phyloP scores from a whole-genome alignment of 768 basidiomycete species.

The Pulveroboletus frians region DNA sequence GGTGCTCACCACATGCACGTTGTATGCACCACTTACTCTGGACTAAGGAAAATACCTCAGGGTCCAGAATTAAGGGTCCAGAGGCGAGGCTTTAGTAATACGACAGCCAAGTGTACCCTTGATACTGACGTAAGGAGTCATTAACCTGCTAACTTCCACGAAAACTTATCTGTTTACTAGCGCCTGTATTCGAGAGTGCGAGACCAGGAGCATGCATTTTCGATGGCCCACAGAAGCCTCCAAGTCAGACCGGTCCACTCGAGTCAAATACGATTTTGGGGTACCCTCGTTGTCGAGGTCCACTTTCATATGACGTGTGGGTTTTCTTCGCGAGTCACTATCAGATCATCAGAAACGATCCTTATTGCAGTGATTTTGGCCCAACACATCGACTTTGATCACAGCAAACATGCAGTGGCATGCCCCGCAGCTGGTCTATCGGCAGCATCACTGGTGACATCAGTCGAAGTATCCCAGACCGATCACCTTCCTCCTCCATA shows the following conservation, averaged over 20 bases:
- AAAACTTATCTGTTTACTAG: background rate
- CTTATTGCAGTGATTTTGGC: background rate
- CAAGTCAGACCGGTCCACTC: background rate
- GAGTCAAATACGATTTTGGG: background rate
- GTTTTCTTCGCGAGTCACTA: background rate
- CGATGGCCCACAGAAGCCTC: background rate
- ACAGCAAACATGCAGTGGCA: background rate
- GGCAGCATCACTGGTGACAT: background rate
- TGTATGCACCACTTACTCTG: background rate
- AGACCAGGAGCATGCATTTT: background rate
- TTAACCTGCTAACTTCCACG: no score
- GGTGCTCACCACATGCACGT: conserved; percentile 7
- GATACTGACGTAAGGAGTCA: no score
- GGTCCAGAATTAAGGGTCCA: background rate
- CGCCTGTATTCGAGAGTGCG: background rate
- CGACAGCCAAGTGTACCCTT: no score
- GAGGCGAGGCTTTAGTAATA: no score
- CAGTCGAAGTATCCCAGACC: background rate
- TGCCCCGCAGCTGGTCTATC: background rate
- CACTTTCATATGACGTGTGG: background rate
- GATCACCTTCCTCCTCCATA: background rate
- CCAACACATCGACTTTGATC: background rate
- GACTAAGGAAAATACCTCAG: background rate
- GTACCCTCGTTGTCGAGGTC: conserved; percentile 3
- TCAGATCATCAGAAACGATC: background rate